phyloP scores from a whole-genome alignment of 2,329 filamentous ascomycete genomes.

The Xylaria sp. region DNA sequence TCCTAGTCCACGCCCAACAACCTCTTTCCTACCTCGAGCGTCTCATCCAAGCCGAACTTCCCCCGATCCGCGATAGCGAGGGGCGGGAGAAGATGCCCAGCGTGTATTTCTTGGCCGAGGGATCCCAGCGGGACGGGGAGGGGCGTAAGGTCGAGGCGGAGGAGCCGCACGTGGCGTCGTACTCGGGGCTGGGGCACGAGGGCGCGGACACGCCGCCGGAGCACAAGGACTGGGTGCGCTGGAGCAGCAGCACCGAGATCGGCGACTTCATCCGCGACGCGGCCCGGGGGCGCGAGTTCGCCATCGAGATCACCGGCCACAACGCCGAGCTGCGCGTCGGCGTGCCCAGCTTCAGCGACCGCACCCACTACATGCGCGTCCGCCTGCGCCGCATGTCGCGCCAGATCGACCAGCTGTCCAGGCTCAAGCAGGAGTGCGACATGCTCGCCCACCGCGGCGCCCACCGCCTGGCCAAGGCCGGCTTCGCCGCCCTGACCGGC shows the following conservation, averaged over 20 bases:
- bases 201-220: slow-evolving; percentile 46
- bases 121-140: slow-evolving; percentile 64
- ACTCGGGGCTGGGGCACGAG: slow-evolving; percentile 71
- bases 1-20: slow-evolving; percentile 87
- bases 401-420: slow-evolving; percentile 69
- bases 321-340: slow-evolving; percentile 69
- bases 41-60: slow-evolving; percentile 85
- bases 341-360: slow-evolving; percentile 85
- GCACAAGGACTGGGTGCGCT: slow-evolving; percentile 74
- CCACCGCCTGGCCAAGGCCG: slow-evolving; percentile 77
- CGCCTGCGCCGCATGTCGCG: slow-evolving; percentile 71
- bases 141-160: slow-evolving; percentile 38
- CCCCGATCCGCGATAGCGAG: slow-evolving; percentile 64
- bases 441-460: slow-evolving; percentile 74
- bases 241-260: slow-evolving; percentile 86
- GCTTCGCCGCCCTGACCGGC: slow-evolving; percentile 70
- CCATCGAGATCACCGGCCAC: slow-evolving; percentile 76
- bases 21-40: slow-evolving; percentile 88
- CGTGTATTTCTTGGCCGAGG: slow-evolving; percentile 80
- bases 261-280: slow-evolving; percentile 94
- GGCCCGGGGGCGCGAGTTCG: slow-evolving; percentile 80
- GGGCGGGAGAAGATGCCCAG: slow-evolving; percentile 70
- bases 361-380: slow-evolving; percentile 86
- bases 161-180: slow-evolving; percentile 62
- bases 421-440: slow-evolving; percentile 82